These are phyloP conservation scores for Helicostylum pulchrum DNA, from an alignment of 192 early-diverging fungal species.

Conservation along the genomic window DNA sequence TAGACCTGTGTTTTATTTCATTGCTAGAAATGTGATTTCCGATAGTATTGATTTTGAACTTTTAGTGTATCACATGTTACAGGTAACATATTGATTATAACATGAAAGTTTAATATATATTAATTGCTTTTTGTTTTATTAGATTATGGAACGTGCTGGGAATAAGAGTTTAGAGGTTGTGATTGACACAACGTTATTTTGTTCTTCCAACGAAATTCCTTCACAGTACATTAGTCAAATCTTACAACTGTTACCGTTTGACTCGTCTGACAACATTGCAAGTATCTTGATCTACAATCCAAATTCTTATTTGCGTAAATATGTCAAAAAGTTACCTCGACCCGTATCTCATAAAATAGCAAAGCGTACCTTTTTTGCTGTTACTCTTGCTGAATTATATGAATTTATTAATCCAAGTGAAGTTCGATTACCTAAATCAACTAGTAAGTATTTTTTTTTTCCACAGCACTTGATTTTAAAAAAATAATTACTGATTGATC, in stretches of 20 bases:
- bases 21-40: constrained; percentile 69
- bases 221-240: constrained; percentile 73
- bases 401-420: constrained; percentile 73
- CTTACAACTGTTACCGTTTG: constrained; percentile 66
- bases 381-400: constrained; percentile 63
- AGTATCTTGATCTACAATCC: constrained; percentile 79
- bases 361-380: constrained; percentile 69
- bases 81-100: constrained; percentile 32
- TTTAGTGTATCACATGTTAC: constrained; percentile 71
- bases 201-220: constrained; percentile 75
- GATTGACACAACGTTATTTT: constrained; percentile 81
- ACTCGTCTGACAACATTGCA: constrained; percentile 60
- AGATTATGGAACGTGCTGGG: constrained; percentile 63
- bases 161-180: constrained; percentile 76
- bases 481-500: background rate
- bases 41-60: constrained; percentile 84
- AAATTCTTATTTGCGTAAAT: constrained; percentile 75
- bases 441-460: constrained; percentile 37
- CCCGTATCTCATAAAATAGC: constrained; percentile 52
- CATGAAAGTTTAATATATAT: background rate
- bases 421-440: constrained; percentile 72
- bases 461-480: background rate
- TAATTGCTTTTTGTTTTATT: background rate
- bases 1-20: constrained; percentile 82
- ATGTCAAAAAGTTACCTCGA: constrained; percentile 54